These are phyloP conservation scores for Cinchona pubescens DNA, from an alignment of 257 asterid genomes.

Conservation along the genomic window DNA sequence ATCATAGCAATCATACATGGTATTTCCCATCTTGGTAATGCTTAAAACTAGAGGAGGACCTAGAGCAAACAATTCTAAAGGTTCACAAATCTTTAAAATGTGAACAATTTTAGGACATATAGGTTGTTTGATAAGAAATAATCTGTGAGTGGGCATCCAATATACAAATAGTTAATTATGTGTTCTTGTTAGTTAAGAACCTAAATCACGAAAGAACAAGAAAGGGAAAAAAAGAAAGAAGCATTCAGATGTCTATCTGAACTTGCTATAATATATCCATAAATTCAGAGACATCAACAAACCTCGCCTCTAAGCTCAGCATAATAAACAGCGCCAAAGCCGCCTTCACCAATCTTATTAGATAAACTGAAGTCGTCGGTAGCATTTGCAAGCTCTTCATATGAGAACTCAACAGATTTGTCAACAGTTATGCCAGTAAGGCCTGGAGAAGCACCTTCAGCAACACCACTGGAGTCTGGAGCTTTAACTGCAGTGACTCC, in stretches of 20 bases:
- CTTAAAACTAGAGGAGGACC: too few species aligned
- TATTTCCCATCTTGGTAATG: too few species aligned
- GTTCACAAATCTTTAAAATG: background rate
- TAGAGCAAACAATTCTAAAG: background rate
- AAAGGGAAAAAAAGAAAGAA: background rate
- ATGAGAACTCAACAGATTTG: constrained; percentile 88
- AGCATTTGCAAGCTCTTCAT: constrained; percentile 87
- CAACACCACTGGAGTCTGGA: constrained; percentile 35
- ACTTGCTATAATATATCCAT: background rate
- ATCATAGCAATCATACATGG: too few species aligned
- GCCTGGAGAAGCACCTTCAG: constrained; percentile 48
- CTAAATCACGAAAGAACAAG: background rate
- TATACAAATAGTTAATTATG: background rate
- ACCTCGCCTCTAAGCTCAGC: constrained; percentile 92
- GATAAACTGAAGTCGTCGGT: constrained; percentile 82
- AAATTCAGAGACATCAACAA: constrained; percentile 30
- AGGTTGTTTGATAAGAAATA: background rate
- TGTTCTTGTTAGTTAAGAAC: background rate
- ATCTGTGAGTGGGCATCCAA: background rate
- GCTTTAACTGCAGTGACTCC: constrained; percentile 32
- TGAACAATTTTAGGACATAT: background rate
- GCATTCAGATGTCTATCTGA: background rate
- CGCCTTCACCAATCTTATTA: constrained; percentile 93
- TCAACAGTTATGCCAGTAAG: constrained; percentile 72
- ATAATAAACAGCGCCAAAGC: constrained; percentile 84